phyloP scores from a whole-genome alignment of 495 filamentous ascomycete species.

The Annulohypoxylon nitens region DNA sequence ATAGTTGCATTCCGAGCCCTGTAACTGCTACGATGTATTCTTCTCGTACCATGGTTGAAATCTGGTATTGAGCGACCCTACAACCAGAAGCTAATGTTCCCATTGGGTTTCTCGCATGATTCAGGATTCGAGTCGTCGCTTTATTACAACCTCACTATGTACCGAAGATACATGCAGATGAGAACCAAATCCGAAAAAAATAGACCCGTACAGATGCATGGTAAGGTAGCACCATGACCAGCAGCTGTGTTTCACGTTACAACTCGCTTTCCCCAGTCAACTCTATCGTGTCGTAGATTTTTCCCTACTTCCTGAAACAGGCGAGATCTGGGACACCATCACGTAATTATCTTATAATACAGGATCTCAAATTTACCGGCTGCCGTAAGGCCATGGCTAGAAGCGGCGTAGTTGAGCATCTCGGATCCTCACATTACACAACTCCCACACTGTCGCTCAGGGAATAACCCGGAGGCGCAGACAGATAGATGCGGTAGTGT shows the following conservation, averaged over 20 bases:
- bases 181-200: background rate
- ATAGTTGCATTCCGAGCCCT: slow-evolving; percentile 7
- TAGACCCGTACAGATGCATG: background rate
- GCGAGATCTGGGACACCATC: slow-evolving; percentile 7
- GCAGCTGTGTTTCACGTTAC: background rate
- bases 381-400: background rate
- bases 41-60: slow-evolving; percentile 24
- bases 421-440: background rate
- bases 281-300: slow-evolving; percentile 2
- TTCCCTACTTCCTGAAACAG: slow-evolving; percentile 4
- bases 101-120: slow-evolving; percentile 27
- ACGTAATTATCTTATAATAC: slow-evolving; percentile 11
- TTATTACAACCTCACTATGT: slow-evolving; percentile 3
- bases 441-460: background rate
- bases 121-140: slow-evolving; percentile 33
- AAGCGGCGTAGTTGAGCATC: background rate
- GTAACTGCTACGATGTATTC: background rate
- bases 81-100: slow-evolving; percentile 5
- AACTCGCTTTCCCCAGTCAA: slow-evolving; percentile 12
- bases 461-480: slow-evolving; percentile 14
- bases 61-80: slow-evolving; percentile 9
- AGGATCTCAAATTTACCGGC: slow-evolving; percentile 3
- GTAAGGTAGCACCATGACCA: slow-evolving; percentile 1
- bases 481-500: background rate
- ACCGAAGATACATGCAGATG: slow-evolving; percentile 1